Evolutionary conservation across 2,329 filamentous ascomycete species (phyloP), one percentile per base, ranked within the genome.

Genomic region (Alternaria tenuissima): DNA sequence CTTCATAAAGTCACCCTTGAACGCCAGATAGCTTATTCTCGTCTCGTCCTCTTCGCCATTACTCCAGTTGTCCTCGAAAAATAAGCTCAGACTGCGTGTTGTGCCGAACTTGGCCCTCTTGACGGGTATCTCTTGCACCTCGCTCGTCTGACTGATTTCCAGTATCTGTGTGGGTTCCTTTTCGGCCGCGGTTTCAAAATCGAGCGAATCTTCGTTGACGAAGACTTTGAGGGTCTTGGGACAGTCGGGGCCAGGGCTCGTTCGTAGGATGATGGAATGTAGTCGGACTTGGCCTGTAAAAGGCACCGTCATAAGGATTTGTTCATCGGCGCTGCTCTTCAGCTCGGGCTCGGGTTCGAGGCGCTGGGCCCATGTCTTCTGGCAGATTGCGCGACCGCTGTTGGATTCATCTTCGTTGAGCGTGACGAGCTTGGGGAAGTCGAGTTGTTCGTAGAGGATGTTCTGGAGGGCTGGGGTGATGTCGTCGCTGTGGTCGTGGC

Each of bases 271-370:
- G 74, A 99, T 89, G 26, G 91, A 89, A 81, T 98, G 94, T 1
- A 99, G 88, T 74, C 96, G 96, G 61, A 97, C 88, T 79, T 97
- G 94, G 48, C 92, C 94, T 1, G 93, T 94, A 81, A 99, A 99
- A 2, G 95, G 95, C 38, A 98, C 86, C 64, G 90, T 89, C 85
- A 99, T 92, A 57, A 99, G 82, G n/a, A 99, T 80, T 82, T 99
- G 93, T 82, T 97, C 93, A 76, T 98, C 95, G 0, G 90, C 89
- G 76, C 96, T 92, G 74, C 93, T 97, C 71, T 86, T 87, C 30
- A 99, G 85, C 80, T 96, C 91, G 0, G 93, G 92, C 69, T 88
- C 81, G 3, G 85, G 78, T 16, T 87, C 79, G 61, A 97, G 79
- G 56, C 95, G 85, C 79, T 98, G 90, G 6, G 87, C 86, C 94